A percentile compares a stretch with the other conserved stretches of the same genome.
phyloP scores from a whole-genome alignment of 1,139 yeast genomes.

The Blastobotrys malaysiensis region DNA sequence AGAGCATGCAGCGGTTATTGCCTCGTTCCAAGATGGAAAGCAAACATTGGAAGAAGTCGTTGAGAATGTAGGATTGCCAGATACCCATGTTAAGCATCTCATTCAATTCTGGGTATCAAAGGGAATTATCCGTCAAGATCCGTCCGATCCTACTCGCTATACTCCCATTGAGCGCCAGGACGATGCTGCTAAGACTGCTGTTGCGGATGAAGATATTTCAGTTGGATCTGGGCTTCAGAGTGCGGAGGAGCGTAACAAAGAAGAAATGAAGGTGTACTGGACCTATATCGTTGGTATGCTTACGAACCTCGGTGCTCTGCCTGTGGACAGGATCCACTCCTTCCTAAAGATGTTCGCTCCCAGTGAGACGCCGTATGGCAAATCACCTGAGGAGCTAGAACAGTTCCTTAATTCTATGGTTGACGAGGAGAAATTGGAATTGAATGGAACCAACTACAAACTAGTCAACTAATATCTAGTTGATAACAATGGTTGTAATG shows the following conservation, averaged over 20 bases:
- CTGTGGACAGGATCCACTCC: conserved; percentile 46
- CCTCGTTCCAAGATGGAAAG: conserved; percentile 43
- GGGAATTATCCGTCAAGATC: conserved; percentile 41
- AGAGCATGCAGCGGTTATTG: conserved; percentile 62
- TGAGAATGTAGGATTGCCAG: conserved; percentile 24
- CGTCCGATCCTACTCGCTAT: conserved; percentile 17
- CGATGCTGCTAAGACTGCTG: conserved; percentile 6
- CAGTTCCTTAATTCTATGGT: conserved; percentile 38
- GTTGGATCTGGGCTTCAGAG: conserved; percentile 23
- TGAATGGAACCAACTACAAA: conserved; percentile 28
- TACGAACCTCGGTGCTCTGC: conserved; percentile 48
- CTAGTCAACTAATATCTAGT: conserved; percentile 22
- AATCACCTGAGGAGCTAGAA: conserved; percentile 40
- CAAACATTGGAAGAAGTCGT: conserved; percentile 19
- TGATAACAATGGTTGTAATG: not conserved
- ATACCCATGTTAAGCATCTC: conserved; percentile 17
- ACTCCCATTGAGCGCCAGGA: conserved; percentile 7
- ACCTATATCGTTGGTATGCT: conserved; percentile 53
- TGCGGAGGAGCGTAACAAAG: conserved; percentile 30
- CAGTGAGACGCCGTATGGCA: conserved; percentile 42
- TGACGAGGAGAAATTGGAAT: conserved; percentile 40
- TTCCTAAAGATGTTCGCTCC: conserved; percentile 52
- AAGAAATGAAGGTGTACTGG: conserved; percentile 40
- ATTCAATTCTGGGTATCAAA: conserved; percentile 51
- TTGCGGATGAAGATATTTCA: conserved; percentile 12